Base-by-base conservation (phyloP, 2,329 filamentous ascomycete species). In the Epichloe sibirici region DNA sequence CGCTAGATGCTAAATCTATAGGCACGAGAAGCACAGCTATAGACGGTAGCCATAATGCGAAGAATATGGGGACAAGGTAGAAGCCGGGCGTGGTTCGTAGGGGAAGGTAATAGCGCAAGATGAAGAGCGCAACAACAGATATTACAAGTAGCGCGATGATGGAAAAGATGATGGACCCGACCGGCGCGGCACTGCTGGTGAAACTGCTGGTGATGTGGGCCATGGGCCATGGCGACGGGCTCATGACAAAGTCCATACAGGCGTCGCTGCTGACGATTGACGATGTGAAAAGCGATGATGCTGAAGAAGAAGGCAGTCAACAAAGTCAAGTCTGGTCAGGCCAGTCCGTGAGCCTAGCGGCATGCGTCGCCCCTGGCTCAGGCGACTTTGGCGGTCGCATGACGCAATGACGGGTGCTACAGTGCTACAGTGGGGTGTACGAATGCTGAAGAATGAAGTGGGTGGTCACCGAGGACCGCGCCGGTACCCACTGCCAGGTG, bases 1-100 rank as follows among this genome's bases (percentile, higher is more conserved):
- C 85, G 64, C 81, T 91, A 6, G 90, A 95, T 1, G 91, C 90
- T 58, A 98, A 82, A 69, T 98, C 93, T 67, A 98, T 94, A 5
- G 93, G 93, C 6, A 98, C 90, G 23, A 98, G 80, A 25, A 98
- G 75, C 25, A 97, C 82, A 63, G 95, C 91, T 67, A 87, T 90
- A 46, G 89, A 88, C 11, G 93, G 94, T 5, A 98, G 81, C 64
- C 88, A 90, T 60, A 98, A 78, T n/a, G 91, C 89, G 59, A 98
- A 86, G 72, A 98, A 98, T 56, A 98, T 89, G 38, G 93, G 91
- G 2, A 96, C 78, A 49, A 90, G 78, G 49, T 97, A 83, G 69
- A 94, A 96, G 55, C 85, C 88, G 1, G 93, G 91, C 1, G 93
- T 97, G 6, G 85, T 83, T 59, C 93, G 89, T 37, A 98, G 77